Evolutionary conservation across 805 yeast species (phyloP).

Genomic region (Suhomyces vadensis): DNA sequence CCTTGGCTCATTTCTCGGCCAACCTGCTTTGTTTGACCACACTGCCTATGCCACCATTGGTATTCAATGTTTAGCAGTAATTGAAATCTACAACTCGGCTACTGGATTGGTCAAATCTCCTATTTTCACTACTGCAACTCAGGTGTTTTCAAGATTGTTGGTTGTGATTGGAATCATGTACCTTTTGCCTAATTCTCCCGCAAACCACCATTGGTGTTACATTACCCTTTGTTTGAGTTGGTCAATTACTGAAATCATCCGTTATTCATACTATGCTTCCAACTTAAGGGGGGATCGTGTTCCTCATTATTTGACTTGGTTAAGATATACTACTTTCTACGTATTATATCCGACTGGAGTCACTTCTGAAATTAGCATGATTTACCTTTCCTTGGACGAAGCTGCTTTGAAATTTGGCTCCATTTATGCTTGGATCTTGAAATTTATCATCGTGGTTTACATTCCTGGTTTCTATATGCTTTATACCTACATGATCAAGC

Average conservation of each 20-base stretch:
- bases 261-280: conserved; percentile 86
- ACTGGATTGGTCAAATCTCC: conserved; percentile 86
- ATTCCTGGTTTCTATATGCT: conserved; percentile 85
- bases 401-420: conserved; percentile 57
- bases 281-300: conserved; percentile 55
- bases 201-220: conserved; percentile 59
- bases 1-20: conserved; percentile 47
- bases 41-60: conserved; percentile 58
- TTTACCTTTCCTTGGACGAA: conserved; percentile 67
- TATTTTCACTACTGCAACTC: conserved; percentile 76
- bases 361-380: conserved; percentile 72
- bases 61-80: conserved; percentile 76
- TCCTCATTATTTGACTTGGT: conserved; percentile 59
- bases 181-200: conserved; percentile 71
- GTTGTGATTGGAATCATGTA: conserved; percentile 82
- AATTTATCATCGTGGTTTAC: conserved; percentile 62
- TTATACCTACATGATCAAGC: conserved; percentile 85
- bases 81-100: conserved; percentile 78
- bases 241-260: conserved; percentile 90
- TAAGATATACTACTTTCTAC: conserved; percentile 81
- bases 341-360: conserved; percentile 91
- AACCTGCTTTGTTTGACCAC: conserved; percentile 62
- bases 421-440: conserved; percentile 55
- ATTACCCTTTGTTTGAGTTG: conserved; percentile 75
- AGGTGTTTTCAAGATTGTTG: conserved; percentile 81